These are phyloP conservation scores for Flaveria floridana DNA, from an alignment of 140 eudicot species.

Conservation along the genomic window DNA sequence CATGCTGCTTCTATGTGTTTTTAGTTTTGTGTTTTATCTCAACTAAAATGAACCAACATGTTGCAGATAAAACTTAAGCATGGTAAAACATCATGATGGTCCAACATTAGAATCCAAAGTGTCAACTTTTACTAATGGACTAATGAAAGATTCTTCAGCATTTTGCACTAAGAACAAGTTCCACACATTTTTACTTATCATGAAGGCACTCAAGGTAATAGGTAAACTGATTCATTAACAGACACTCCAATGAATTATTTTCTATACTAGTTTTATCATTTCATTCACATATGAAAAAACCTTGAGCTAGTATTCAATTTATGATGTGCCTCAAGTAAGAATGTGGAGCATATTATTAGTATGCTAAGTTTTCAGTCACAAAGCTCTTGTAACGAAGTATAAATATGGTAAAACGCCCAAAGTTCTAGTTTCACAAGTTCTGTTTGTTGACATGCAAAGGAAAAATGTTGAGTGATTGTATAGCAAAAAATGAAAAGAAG, in stretches of 20 bases:
- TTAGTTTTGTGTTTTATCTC: background rate
- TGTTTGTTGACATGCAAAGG: conserved; percentile 5
- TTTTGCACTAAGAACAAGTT: background rate
- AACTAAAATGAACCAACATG: background rate
- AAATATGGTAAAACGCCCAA: background rate
- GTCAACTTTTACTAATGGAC: too few species aligned
- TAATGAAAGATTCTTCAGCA: background rate
- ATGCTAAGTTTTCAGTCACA: background rate
- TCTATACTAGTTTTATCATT: conserved; percentile 9
- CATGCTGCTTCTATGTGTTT: background rate
- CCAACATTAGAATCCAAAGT: too few species aligned
- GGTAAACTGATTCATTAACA: background rate
- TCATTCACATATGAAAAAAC: conserved; percentile 5
- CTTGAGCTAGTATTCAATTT: background rate
- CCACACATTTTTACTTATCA: background rate
- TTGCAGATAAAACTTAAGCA: background rate
- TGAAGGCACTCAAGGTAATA: conserved; percentile 16
- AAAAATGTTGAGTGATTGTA: background rate
- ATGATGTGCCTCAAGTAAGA: background rate
- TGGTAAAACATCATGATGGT: background rate
- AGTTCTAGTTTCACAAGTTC: background rate
- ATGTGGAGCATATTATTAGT: too few species aligned
- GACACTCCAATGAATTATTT: background rate
- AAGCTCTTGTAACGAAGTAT: background rate
- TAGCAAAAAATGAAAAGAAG: background rate